These are phyloP conservation scores for Pezicula neosporulosa DNA, from an alignment of 2,329 filamentous ascomycete species.

Conservation along the genomic window DNA sequence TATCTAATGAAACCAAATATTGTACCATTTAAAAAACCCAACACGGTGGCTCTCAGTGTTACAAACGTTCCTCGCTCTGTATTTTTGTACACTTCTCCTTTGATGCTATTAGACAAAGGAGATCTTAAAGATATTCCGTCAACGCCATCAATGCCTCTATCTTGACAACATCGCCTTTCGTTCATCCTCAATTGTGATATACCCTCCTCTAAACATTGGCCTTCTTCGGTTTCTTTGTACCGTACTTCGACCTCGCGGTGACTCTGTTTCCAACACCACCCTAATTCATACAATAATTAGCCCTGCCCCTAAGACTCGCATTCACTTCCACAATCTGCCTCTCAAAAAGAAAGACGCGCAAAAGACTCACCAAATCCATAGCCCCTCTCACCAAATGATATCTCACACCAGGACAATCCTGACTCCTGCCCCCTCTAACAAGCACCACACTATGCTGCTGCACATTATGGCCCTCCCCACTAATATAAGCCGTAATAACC, in stretches of 20 bases:
- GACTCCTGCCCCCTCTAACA: constrained; percentile 85
- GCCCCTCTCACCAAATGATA: constrained; percentile 92
- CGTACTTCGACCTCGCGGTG: constrained; percentile 90
- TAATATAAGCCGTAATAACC: constrained; percentile 90
- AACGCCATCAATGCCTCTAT: neutral
- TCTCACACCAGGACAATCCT: constrained; percentile 98
- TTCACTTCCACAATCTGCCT: neutral
- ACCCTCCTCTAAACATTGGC: constrained; percentile 34
- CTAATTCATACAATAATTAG: constrained; percentile 45
- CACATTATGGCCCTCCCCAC: constrained; percentile 96
- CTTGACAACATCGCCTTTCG: no score
- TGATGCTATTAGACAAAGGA: no score
- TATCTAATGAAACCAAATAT: neutral
- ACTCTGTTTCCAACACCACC: constrained; percentile 84
- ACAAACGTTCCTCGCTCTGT: neutral
- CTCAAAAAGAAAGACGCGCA: constrained; percentile 1
- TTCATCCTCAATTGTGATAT: constrained; percentile 1
- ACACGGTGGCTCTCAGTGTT: neutral
- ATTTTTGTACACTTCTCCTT: neutral
- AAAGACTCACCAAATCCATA: constrained; percentile 76
- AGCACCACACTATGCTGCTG: constrained; percentile 98
- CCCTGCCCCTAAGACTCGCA: constrained; percentile 2
- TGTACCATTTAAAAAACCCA: neutral
- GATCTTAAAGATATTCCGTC: neutral
- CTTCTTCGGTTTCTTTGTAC: constrained; percentile 97